Base-by-base conservation (phyloP, 768 basidiomycete genomes). In the Hysterangium stoloniferum region DNA sequence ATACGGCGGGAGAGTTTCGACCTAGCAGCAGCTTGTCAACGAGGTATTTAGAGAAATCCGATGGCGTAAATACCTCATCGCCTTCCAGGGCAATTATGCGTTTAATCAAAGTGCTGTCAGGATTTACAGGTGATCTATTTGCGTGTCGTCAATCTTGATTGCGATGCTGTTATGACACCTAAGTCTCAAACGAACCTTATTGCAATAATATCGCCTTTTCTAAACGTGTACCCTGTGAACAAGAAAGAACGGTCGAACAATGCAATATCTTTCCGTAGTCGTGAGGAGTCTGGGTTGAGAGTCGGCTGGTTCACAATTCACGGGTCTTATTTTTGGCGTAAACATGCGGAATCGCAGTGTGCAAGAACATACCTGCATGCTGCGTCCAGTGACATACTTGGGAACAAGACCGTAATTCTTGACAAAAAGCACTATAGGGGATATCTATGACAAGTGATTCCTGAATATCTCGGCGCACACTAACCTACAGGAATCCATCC, bases 1-100 rank as follows among this genome's bases (percentile, higher is more conserved):
- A 58, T 80, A 83, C 3, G 84, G 84, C 19, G 84, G 78, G n/a
- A 84, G 66, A 3, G 86, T 84, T 56, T 74, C 73, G 0, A 88
- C 60, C 65, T 67, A 32, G 17, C 46, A 32, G 9, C 31, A 17
- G 20, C 35, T 20, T 5, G 19, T 24, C 4, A 13, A 28, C 27
- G 29, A 17, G 27, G 20, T 13, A 47, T 17, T 41, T 13, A 13
- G 9, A 27, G 19, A 0, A 35, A 24, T 48, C 5, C 19, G 33
- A 13, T 12, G 19, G 28, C n/a, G 22, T n/a, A 40, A 19, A 9
- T n/a, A 56, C 74, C 29, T 62, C 59, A 58, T 87, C 84, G 7
- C 82, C 82, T 58, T 77, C 77, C 19, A 79, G 58, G 3, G 76
- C 86, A 43, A 82, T 54, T 35, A 88, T 76, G 27, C 86, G 72